Conservation (phyloP, 148 eudicot genomes). For the Beta vulgaris region DNA sequence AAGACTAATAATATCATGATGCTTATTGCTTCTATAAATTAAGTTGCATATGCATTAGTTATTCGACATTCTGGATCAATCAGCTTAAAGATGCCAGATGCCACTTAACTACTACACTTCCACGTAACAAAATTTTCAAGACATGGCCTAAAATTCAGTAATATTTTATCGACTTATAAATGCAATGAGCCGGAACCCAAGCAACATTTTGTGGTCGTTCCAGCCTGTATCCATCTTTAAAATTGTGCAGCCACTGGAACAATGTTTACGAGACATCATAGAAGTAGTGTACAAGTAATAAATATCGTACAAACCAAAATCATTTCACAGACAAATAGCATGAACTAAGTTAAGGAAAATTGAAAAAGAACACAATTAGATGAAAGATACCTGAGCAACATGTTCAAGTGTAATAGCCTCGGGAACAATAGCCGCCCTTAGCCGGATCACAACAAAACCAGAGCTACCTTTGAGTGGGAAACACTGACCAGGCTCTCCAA, state of each 20-base stretch:
- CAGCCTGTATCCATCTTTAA: background rate
- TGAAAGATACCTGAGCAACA: conserved; percentile 63
- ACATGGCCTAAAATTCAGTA: background rate
- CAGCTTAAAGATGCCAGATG: background rate
- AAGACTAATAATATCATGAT: background rate
- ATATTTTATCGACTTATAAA: background rate
- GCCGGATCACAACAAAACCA: conserved; percentile 72
- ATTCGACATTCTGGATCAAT: background rate
- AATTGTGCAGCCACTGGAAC: background rate
- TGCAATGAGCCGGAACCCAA: background rate
- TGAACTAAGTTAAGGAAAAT: background rate
- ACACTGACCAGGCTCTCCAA: conserved; percentile 91
- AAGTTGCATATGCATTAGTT: background rate
- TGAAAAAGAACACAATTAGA: background rate
- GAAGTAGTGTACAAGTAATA: background rate
- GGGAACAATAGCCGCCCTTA: conserved; percentile 73
- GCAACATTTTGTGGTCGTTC: background rate
- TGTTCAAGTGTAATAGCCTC: conserved; percentile 87
- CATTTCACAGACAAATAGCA: background rate
- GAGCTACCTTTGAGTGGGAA: conserved; percentile 72
- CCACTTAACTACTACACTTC: background rate
- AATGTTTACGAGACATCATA: background rate
- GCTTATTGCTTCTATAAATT: background rate
- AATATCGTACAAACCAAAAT: background rate
- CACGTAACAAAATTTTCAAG: no score